Conservation (phyloP, 495 filamentous ascomycete genomes). For the Glarea lozoyensis region DNA sequence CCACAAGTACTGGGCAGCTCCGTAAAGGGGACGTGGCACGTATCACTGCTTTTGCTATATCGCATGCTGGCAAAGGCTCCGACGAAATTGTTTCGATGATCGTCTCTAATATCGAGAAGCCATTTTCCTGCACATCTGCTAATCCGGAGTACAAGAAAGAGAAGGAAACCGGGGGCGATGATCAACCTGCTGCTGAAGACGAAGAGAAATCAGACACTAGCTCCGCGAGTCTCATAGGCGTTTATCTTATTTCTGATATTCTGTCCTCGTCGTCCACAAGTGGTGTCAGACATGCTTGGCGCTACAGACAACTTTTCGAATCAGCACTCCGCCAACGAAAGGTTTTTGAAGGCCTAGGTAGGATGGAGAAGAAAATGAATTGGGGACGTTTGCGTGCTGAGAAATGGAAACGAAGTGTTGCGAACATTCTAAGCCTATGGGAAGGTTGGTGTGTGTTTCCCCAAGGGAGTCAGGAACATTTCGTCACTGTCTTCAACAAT, state of each 20-base stretch:
- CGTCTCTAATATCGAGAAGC: constrained; percentile 66
- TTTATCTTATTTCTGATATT: constrained; percentile 85
- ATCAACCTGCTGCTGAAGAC: constrained; percentile 22
- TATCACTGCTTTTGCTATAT: constrained; percentile 82
- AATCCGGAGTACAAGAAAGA: constrained; percentile 35
- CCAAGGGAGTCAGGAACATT: constrained; percentile 61
- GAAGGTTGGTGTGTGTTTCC: constrained; percentile 87
- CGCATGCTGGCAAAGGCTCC: constrained; percentile 64
- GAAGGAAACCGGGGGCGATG: constrained; percentile 30
- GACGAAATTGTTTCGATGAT: constrained; percentile 89
- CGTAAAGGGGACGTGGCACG: constrained; percentile 81
- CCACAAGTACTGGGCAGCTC: constrained; percentile 63
- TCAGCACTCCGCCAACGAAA: constrained; percentile 54
- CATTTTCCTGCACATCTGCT: constrained; percentile 56
- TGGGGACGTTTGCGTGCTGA: constrained; percentile 83
- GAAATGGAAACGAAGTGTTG: constrained; percentile 83
- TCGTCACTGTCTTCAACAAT: constrained; percentile 64
- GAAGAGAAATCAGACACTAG: constrained; percentile 55
- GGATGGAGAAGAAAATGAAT: constrained; percentile 61
- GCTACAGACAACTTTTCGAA: constrained; percentile 84
- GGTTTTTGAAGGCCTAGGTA: constrained; percentile 75
- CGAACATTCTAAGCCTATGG: constrained; percentile 68
- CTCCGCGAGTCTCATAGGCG: constrained; percentile 65
- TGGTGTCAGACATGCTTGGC: constrained; percentile 82
- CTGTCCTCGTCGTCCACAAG: constrained; percentile 75